Evolutionary conservation across 805 yeast genomes (phyloP).

Genomic region (Saccharomycopsis fibuligera): DNA sequence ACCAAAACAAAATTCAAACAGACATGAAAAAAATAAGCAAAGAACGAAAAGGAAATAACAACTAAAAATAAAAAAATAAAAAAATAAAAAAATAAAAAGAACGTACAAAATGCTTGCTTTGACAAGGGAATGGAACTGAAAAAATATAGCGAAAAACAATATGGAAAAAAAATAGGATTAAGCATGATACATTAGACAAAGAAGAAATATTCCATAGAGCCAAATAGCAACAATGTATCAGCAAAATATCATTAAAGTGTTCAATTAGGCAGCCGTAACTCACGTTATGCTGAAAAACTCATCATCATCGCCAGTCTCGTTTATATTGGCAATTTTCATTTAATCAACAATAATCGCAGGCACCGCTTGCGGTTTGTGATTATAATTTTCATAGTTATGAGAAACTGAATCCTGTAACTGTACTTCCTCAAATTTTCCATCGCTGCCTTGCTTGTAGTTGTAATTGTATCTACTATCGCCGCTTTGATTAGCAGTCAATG

Average conservation of each 20-base stretch:
- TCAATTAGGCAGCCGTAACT: too few relatives aligned
- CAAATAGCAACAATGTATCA: too few relatives aligned
- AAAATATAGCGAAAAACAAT: too few relatives aligned
- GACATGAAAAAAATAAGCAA: not conserved
- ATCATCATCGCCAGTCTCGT: too few relatives aligned
- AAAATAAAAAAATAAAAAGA: slow-evolving; percentile 3
- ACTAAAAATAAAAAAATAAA: too few relatives aligned
- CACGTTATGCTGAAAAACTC: too few relatives aligned
- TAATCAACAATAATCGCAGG: slow-evolving; percentile 16
- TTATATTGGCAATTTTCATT: not conserved
- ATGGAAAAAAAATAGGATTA: too few relatives aligned
- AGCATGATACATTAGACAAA: too few relatives aligned
- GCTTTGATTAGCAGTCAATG: not conserved
- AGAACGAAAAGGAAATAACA: not conserved
- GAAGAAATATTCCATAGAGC: too few relatives aligned
- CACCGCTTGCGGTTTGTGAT: slow-evolving; percentile 3
- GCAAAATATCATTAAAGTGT: too few relatives aligned
- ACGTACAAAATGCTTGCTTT: too few relatives aligned
- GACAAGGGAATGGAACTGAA: too few relatives aligned
- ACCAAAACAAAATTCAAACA: not conserved
- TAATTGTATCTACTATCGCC: not conserved
- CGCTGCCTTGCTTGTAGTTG: not conserved
- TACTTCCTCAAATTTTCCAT: not conserved
- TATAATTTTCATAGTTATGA: slow-evolving; percentile 1
- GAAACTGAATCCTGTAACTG: not conserved